phyloP scores from a whole-genome alignment of 176 grass and related monocot genomes.

The Aegilops bicornis region DNA sequence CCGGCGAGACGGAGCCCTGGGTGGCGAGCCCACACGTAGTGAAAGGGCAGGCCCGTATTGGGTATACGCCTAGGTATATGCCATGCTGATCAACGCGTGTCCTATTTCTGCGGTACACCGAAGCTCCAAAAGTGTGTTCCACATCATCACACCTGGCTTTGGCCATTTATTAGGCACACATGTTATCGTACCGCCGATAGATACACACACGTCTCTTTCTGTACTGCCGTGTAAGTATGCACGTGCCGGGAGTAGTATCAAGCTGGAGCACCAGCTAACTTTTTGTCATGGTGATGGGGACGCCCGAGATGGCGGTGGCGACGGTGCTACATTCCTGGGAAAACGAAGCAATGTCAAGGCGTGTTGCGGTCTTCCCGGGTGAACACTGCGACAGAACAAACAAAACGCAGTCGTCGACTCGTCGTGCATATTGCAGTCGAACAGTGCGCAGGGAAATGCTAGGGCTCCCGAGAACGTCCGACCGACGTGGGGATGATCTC shows the following conservation, averaged over 20 bases:
- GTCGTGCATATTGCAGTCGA: not conserved
- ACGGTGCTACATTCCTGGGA: not conserved
- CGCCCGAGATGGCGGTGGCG: not conserved
- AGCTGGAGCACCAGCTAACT: not conserved
- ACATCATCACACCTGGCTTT: too few relatives aligned
- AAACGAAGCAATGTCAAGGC: not conserved
- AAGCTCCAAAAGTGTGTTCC: too few relatives aligned
- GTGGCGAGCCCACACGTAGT: not conserved
- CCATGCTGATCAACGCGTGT: too few relatives aligned
- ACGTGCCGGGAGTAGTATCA: not conserved
- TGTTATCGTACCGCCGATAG: not conserved
- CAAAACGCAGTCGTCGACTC: not conserved
- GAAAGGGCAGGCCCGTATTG: not conserved
- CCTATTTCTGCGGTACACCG: too few relatives aligned
- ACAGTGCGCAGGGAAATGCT: not conserved
- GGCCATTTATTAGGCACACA: too few relatives aligned
- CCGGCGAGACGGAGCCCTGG: not conserved
- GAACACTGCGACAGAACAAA: not conserved
- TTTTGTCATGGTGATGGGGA: not conserved
- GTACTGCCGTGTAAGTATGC: not conserved
- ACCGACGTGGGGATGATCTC: not conserved
- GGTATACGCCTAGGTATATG: not conserved
- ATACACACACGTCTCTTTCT: not conserved
- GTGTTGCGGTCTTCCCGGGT: not conserved
- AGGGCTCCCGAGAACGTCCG: not conserved